Base-by-base conservation (phyloP, 1,284 basidiomycete species). In the Microbotryum scabiosae region DNA sequence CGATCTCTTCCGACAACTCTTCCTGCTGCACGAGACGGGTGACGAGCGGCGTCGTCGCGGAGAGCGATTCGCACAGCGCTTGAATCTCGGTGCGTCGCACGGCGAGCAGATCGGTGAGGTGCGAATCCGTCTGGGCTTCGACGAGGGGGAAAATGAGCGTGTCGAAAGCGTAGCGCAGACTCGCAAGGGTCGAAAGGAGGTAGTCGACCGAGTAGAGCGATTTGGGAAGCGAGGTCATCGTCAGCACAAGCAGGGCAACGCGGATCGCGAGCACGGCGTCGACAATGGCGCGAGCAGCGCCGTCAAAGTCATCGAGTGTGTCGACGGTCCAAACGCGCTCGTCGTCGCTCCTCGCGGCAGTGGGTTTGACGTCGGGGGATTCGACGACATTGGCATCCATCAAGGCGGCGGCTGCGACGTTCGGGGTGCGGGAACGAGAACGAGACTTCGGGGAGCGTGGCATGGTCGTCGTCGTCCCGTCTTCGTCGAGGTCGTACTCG, bases 1-100 rank as follows among this genome's bases (percentile, higher is more conserved):
- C 85, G 67, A 93, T 86, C 0, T 83, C 76, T 63, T 96, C 92
- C 2, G 87, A 87, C 84, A 94, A 88, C 6, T 85, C 80, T 44
- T 71, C 66, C 30, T 50, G 54, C 2, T 36, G 32, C 21, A 64
- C 45, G 58, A 68, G 64, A 0, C n/a, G 20, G 4, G 60, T 43
- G 48, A 68, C 46, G 4, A 32, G 48, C 1, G 59, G 57, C 0
- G 57, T 59, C 7, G 58, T 58, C 23, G 53, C 21, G 4, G 51
- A 12, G 41, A 66, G 44, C 7, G 49, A 48, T 41, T 63, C 64
- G 30, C 30, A 48, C 9, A 61, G 20, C 0, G 45, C 53, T 12
- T 20, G 21, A 32, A 66, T 44, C 10, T 62, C 55, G 4, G 58
- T 45, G n/a, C 30, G 23, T 21, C 36, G 36, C 36, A 14, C 16